Evolutionary conservation across 208 protist genomes (phyloP), one percentile per base, ranked within the genome.

Genomic region (Wallacemonas sp.): DNA sequence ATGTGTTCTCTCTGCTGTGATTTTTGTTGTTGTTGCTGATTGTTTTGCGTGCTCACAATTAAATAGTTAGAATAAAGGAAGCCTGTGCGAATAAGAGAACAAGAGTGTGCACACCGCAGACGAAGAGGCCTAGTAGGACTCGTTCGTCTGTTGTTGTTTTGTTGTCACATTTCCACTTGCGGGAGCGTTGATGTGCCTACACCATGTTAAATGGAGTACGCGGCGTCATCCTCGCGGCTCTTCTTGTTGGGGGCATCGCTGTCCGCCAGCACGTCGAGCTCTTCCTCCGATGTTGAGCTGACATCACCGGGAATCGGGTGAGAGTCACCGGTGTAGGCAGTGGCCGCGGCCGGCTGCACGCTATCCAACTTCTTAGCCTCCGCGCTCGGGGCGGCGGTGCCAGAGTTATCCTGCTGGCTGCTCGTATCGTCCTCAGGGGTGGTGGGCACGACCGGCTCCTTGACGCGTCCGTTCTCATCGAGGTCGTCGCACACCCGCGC

Each of bases 401-500:
- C 26, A 1, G 20, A 16, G 25, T 36, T 22, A 36, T 57, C 49
- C 12, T n/a, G n/a, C n/a, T n/a, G n/a, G n/a, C n/a, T n/a, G n/a
- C n/a, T n/a, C n/a, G n/a, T n/a, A n/a, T n/a, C n/a, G n/a, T 33
- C 49, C 8, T 10, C 25, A 36, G 25, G 12, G 52, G 7, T 29
- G 31, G 31, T 14, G 8, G 26, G 49, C 32, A 46, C 46, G 26
- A 55, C 23, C 2, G 42, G 22, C 59, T 67, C 2, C n/a, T 26
- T 28, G 25, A 62, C 63, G 23, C 63, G 62, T 10, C 74, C 74
- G n/a, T 71, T 49, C 45, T 48, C 65, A 32, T 81, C 75, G 38
- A 77, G 54, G 14, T 76, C 65, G 26, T 81, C 70, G 61, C 70
- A 72, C 1, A 81, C 68, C 28, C 76, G 76, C 14, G 76, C 72